Percentiles rank a stretch among this genome's conserved stretches.
Conservation (phyloP, 345 rosid genomes). For the Gossypium longicalyx region DNA sequence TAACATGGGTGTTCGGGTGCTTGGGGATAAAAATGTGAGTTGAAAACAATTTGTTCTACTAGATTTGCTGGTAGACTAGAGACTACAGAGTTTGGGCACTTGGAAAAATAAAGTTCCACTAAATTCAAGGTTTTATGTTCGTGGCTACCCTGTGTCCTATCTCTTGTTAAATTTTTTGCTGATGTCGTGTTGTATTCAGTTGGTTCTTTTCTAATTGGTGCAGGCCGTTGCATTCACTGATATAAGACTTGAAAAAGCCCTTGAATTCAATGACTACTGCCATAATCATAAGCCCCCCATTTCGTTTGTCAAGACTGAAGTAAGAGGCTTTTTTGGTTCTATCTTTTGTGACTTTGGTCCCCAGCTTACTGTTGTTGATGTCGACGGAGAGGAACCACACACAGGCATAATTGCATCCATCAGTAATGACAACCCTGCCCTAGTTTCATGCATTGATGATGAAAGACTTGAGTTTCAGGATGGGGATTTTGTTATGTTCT, state of each 20-base stretch:
- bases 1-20: too few relatives aligned
- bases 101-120: neutral
- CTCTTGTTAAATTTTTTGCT: neutral
- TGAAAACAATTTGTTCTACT: neutral
- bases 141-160: neutral
- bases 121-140: neutral
- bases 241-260: slow-evolving; percentile 62
- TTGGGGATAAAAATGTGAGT: neutral
- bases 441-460: slow-evolving; percentile 89
- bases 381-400: slow-evolving; percentile 92
- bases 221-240: slow-evolving; percentile 94
- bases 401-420: slow-evolving; percentile 94
- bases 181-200: neutral
- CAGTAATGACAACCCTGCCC: slow-evolving; percentile 23
- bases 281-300: slow-evolving; percentile 84
- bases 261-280: slow-evolving; percentile 77
- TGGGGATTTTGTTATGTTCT: slow-evolving; percentile 39
- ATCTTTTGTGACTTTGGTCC: slow-evolving; percentile 97
- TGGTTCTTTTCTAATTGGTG: neutral
- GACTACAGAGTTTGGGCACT: neutral
- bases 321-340: slow-evolving; percentile 93
- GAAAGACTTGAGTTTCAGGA: slow-evolving; percentile 96
- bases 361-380: slow-evolving; percentile 80
- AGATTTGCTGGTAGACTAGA: neutral
- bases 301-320: slow-evolving; percentile 84